These are phyloP conservation scores for Scheffersomyces segobiensis DNA, from an alignment of 1,139 yeast genomes.

Conservation along the genomic window DNA sequence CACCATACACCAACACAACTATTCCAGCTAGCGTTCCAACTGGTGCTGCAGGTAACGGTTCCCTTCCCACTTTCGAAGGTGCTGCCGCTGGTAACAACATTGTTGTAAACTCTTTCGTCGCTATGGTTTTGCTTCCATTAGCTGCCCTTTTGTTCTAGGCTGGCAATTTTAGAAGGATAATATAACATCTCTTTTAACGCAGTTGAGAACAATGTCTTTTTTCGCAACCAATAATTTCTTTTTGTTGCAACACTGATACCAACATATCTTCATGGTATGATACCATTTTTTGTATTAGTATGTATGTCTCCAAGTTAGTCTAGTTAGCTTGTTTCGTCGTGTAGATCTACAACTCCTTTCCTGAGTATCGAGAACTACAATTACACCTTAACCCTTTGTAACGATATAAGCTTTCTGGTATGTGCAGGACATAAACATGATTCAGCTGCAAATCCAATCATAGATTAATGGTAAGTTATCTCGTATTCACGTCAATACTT, in stretches of 20 bases:
- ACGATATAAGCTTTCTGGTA: neutral
- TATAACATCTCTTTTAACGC: neutral
- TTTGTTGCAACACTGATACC: neutral
- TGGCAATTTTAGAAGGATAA: neutral
- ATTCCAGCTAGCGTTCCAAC: constrained; percentile 1
- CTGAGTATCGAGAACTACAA: neutral
- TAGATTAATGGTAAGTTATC: neutral
- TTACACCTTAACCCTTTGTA: neutral
- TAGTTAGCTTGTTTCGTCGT: neutral
- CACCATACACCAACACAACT: constrained; percentile 5
- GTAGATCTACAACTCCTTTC: neutral
- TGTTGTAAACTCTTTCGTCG: constrained; percentile 12
- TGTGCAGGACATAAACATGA: neutral
- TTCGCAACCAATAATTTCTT: neutral
- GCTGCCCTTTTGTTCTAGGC: constrained; percentile 13
- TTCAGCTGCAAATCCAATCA: neutral
- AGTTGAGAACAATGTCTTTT: neutral
- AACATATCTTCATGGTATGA: neutral
- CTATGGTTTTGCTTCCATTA: constrained; percentile 13
- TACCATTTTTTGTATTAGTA: neutral
- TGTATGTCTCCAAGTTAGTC: neutral
- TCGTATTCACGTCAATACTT: neutral
- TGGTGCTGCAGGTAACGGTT: neutral
- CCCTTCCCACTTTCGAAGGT: constrained; percentile 3
- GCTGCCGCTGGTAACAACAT: constrained; percentile 9